Evolutionary conservation across 177 flowering plant species (phyloP).

Genomic region (Vitis hybrid): DNA sequence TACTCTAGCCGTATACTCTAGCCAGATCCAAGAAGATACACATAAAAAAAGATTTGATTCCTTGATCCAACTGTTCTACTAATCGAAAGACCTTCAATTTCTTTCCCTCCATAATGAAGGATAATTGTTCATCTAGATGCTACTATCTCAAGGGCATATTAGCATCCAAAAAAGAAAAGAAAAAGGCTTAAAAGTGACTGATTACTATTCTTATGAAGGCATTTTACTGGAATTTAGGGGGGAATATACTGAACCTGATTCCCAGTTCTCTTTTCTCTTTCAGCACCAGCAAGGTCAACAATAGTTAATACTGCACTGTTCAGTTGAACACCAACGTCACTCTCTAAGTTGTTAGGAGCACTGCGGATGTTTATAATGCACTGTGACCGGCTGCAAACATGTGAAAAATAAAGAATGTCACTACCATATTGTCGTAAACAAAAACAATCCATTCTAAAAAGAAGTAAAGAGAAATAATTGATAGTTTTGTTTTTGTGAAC

Average conservation of each 20-base stretch:
- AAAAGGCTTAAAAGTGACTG: no score
- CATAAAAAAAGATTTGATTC: no score
- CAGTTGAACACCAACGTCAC: slow-evolving; percentile 20
- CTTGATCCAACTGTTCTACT: no score
- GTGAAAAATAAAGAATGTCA: slow-evolving; percentile 3
- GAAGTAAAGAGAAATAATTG: not conserved
- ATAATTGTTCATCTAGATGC: no score
- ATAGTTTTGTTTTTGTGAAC: slow-evolving; percentile 25
- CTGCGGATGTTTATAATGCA: slow-evolving; percentile 73
- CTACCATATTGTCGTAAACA: not conserved
- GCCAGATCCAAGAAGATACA: no score
- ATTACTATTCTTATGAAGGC: no score
- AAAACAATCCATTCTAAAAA: not conserved
- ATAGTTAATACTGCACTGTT: slow-evolving; percentile 57
- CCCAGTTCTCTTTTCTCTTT: slow-evolving; percentile 82
- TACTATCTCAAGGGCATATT: no score
- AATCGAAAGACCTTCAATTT: no score
- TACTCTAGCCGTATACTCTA: no score
- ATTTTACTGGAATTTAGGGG: not conserved
- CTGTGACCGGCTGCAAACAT: slow-evolving; percentile 78
- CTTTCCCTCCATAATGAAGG: no score
- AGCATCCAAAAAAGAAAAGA: no score
- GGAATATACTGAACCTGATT: slow-evolving; percentile 57
- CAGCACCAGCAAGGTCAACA: slow-evolving; percentile 95
- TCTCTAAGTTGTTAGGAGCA: slow-evolving; percentile 16